phyloP scores from a whole-genome alignment of 2,329 filamentous ascomycete species.

The Triangularia setosa region DNA sequence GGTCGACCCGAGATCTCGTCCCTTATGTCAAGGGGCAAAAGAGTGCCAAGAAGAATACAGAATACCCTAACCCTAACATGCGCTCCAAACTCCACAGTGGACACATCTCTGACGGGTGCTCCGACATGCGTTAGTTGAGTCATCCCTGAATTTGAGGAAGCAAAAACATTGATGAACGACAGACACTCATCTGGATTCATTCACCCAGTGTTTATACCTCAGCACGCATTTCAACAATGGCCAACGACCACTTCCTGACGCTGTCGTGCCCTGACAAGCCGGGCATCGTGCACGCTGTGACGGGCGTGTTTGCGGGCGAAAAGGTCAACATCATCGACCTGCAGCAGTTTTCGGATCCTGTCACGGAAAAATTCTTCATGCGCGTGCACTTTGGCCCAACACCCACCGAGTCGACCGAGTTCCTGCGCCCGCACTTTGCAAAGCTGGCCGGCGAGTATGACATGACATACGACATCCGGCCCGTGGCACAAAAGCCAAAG shows the following conservation, averaged over 20 bases:
- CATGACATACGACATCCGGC: constrained; percentile 69
- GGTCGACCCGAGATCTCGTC: not conserved
- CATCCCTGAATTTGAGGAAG: not conserved
- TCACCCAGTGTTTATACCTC: not conserved
- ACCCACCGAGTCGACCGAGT: constrained; percentile 44
- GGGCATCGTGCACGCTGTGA: constrained; percentile 81
- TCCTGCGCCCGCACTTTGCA: constrained; percentile 54
- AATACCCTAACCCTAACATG: not conserved
- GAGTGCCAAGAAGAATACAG: not conserved
- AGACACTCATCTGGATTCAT: not conserved
- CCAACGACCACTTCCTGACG: constrained; percentile 67
- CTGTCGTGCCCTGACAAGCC: constrained; percentile 81
- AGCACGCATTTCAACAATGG: constrained; percentile 33
- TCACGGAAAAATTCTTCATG: constrained; percentile 79
- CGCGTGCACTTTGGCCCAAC: constrained; percentile 74
- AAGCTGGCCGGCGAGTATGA: constrained; percentile 59
- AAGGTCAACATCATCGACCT: constrained; percentile 79
- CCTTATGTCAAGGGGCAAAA: not conserved
- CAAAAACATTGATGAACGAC: not conserved
- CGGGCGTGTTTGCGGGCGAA: constrained; percentile 68
- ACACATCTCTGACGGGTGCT: constrained; percentile 2
- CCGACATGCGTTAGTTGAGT: not conserved
- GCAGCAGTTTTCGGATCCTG: constrained; percentile 77
- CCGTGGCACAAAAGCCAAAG: constrained; percentile 64
- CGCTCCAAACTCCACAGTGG: constrained; percentile 7